These are phyloP conservation scores for Metschnikowia lochheadii DNA, from an alignment of 805 yeast species.

Conservation along the genomic window DNA sequence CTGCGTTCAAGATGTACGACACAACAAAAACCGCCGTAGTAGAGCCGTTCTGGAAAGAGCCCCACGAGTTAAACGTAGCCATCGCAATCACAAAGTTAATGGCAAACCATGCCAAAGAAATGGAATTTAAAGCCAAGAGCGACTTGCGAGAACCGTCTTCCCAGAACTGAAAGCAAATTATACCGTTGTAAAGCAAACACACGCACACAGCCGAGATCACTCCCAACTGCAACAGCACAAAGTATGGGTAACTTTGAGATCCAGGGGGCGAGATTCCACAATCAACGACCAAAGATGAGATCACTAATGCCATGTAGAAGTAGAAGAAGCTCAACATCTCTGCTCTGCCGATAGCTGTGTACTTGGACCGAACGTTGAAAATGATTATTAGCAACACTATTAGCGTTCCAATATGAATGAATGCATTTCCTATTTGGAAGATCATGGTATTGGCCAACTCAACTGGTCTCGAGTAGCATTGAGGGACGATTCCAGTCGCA, in stretches of 20 bases:
- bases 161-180: conserved; percentile 86
- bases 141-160: conserved; percentile 83
- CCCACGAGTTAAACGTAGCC: conserved; percentile 64
- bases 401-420: conserved; percentile 75
- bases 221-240: conserved; percentile 79
- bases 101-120: conserved; percentile 55
- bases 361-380: conserved; percentile 74
- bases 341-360: conserved; percentile 89
- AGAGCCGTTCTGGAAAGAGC: conserved; percentile 48
- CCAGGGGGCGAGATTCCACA: conserved; percentile 93
- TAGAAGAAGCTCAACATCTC: conserved; percentile 79
- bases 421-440: conserved; percentile 83
- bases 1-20: conserved; percentile 66
- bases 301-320: conserved; percentile 51
- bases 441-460: conserved; percentile 88
- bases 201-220: conserved; percentile 68
- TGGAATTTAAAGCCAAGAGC: conserved; percentile 49
- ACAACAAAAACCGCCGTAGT: conserved; percentile 70
- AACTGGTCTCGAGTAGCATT: conserved; percentile 81
- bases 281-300: conserved; percentile 74
- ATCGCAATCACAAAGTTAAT: conserved; percentile 64
- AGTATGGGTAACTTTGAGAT: conserved; percentile 67
- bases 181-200: conserved; percentile 66
- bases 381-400: conserved; percentile 63
- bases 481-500: conserved; percentile 62